Base-by-base conservation (phyloP, 169 alveolate genomes). In the Cryptosporidium sp. region DNA sequence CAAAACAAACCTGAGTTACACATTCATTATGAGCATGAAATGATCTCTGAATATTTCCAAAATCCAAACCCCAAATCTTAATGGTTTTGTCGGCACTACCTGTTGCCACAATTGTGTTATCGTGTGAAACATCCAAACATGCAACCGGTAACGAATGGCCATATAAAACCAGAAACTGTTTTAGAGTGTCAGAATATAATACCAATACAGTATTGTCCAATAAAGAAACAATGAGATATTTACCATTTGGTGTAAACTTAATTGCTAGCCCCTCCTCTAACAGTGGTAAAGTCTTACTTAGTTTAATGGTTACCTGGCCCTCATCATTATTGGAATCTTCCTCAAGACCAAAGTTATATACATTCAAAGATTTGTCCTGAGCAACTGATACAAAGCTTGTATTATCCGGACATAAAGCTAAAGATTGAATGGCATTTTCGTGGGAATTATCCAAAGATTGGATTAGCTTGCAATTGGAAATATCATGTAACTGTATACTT, bases 81-180 rank as follows among this genome's bases (percentile, higher is more conserved):
- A 95, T 67, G 1, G 93, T 93, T 69, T 94, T 95, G 74, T 96
- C 98, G 62, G 95, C 86, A 3, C 96, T 89, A 18, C 95, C 91
- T 10, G 97, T 91, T 39, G 97, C 96, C 91, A 96, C 70, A 69
- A 95, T 84, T 29, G 93, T 92, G 48, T 92, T 84, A 75, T 95
- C 98, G 16, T 94, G 91, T 10, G 97, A 86, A 23, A 95, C 86
- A 65, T 92, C 96, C 65, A 96, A 69, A 45, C 96, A 91, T 16
- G 95, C 92, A 12, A 95, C 95, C 10, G 97, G 98, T 65, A 96
- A 91, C 62, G 94, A 94, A 91, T 96, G 98, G 0, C 98, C 98
- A 70, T 95, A 96, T 45, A 96, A 92, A 23, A 96, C 93, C 21
- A 95, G 84, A 92, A 93, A 94, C 50, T 91, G 91, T 86, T 94